Base-by-base conservation (phyloP, 2,329 filamentous ascomycete genomes). In the Thermoascus crustaceus region DNA sequence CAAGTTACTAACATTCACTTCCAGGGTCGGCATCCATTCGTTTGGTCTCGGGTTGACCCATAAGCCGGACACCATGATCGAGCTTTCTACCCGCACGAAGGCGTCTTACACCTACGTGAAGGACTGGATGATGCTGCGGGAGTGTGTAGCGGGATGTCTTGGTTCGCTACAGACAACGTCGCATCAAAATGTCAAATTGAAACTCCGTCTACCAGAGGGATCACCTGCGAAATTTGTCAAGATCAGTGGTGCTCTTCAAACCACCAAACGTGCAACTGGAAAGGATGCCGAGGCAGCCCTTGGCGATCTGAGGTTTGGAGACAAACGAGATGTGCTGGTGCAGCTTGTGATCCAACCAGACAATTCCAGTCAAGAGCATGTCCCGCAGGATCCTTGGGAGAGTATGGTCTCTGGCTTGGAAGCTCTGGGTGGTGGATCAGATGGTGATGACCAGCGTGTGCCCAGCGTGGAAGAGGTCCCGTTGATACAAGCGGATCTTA, bases 61-160 rank as follows among this genome's bases (percentile, higher is more conserved):
- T 64, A 96, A 96, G 64, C 91, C 91, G 4, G 91, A 98, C 56
- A 95, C 88, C 1, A 94, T 98, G 87, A 94, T 98, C 44, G 89
- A 96, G 63, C 69, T 98, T 8, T 96, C 91, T 1, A 91, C 85
- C 5, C 76, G 87, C 41, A 98, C 91, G 3, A 98, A 96, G 66
- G 91, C 88, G 4, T 93, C 87, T 1, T 98, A 96, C 55, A 93
- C 87, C 1, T 98, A 96, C 53, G 88, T 98, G 48, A 98, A 96
- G 64, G 91, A 98, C 60, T 98, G 91, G 91, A 96, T 96, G 89
- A 98, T 96, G 89, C 74, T 98, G 22, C 82, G 91, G 18, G 91
- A 98, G 60, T 96, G 91, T 58, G 73, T 95, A 29, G 91, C 88
- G 16, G 91, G 91, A 27, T 96, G 89, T 53, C 69, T 98, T 18